A percentile compares a stretch with the other conserved stretches of the same genome.
Conservation (phyloP, 1,284 basidiomycete species). For the Coriolopsis trogii region DNA sequence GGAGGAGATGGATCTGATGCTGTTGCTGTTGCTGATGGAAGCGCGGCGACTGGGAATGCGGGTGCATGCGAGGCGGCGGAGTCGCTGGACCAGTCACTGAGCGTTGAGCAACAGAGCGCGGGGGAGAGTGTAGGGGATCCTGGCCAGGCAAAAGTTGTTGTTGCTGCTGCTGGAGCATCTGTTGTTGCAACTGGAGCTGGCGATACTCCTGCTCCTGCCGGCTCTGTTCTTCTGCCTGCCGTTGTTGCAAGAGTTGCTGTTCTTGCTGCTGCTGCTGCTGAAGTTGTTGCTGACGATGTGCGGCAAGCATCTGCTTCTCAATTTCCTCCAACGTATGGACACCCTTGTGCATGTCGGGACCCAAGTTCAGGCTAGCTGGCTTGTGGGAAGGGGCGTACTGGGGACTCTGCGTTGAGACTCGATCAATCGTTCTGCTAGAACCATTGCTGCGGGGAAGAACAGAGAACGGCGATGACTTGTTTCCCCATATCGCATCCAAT, state of each 20-base stretch:
- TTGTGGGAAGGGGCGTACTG: slow-evolving; percentile 26
- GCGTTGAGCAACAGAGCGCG: slow-evolving; percentile 18
- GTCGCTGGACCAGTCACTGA: slow-evolving; percentile 38
- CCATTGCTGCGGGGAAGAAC: slow-evolving; percentile 62
- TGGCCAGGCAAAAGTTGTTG: slow-evolving; percentile 8
- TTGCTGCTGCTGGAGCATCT: slow-evolving; percentile 45
- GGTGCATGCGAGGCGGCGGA: slow-evolving; percentile 70
- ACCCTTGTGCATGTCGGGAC: slow-evolving; percentile 36
- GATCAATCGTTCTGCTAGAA: slow-evolving; percentile 39
- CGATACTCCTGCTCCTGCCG: slow-evolving; percentile 31
- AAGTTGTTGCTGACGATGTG: slow-evolving; percentile 45
- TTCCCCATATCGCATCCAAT: slow-evolving; percentile 78
- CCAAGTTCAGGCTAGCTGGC: slow-evolving; percentile 26
- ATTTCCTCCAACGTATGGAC: slow-evolving; percentile 90
- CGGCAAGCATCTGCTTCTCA: slow-evolving; percentile 87
- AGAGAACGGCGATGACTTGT: slow-evolving; percentile 76
- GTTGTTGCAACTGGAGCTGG: slow-evolving; percentile 47
- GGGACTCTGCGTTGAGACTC: slow-evolving; percentile 28
- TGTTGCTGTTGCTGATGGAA: slow-evolving; percentile 60
- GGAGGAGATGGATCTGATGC: slow-evolving; percentile 53
- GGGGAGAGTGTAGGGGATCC: slow-evolving; percentile 18
- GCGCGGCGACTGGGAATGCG: slow-evolving; percentile 70
- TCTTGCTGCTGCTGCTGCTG: slow-evolving; percentile 29
- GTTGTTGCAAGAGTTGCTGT: slow-evolving; percentile 27
- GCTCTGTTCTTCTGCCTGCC: slow-evolving; percentile 20